Base-by-base conservation (phyloP, 257 asterid species). In the Nicotiana sylvestris region DNA sequence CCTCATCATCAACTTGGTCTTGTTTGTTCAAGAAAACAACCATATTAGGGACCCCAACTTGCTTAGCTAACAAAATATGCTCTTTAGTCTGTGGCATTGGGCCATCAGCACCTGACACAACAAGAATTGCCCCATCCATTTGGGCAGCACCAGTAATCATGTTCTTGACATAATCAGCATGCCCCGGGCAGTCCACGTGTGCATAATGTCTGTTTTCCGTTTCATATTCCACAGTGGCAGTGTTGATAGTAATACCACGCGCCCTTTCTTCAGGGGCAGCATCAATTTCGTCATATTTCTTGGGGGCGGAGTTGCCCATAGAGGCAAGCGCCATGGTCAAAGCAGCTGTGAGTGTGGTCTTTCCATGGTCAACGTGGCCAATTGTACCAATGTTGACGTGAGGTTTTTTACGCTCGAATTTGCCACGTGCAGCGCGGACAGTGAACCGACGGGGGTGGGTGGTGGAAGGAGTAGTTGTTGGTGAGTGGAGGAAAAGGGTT, bases 311-410 rank as follows among this genome's bases (percentile, higher is more conserved):
- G 91, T 85, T 85, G 0, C 98, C 98, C 8, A 91, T 61, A 81
- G 95, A 85, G 76, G 98, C 98, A 7, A 94, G 79, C 35, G 98
- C 98, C 98, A 94, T 96, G 25, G 98, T 96, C 9, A 96, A 91
- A 21, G 98, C 99, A 17, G 99, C 98, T 62, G 98, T 94, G 7
- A 96, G 95, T 5, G 99, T 96, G 51, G 98, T 96, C 49, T 96
- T 96, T 16, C 98, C 98, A 84, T 96, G 99, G 98, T 96, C 99
- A 81, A 94, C 98, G 76, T 96, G 98, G 58, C 99, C 99, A 32
- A 96, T 94, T 43, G 99, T 96, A 51, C 99, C 98, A 86, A 96
- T 96, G 87, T 93, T 94, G 66, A 93, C 93, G 60, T 93, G 99
- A 83, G 99, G 98, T 66, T 96, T 96, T 82, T 94, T 93, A 29